Base-by-base conservation (phyloP, 768 basidiomycete species). In the Russula dissimulans region DNA sequence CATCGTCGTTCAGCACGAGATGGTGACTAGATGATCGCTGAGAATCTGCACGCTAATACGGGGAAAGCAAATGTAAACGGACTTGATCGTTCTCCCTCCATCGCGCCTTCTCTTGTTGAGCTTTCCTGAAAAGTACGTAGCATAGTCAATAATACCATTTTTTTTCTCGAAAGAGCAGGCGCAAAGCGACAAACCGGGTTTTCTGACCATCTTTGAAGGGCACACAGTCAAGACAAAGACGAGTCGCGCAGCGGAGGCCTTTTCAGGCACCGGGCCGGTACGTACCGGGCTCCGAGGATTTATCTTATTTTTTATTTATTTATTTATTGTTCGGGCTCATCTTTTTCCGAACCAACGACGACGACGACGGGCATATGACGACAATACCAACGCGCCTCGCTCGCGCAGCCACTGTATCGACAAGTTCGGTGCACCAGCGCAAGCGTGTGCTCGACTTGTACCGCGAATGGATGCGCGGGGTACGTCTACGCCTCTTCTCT, bases 341-440 rank as follows among this genome's bases (percentile, higher is more conserved):
- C 22, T 26, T 26, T 26, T 26, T 26, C 22, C 22, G 22, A 26
- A 1, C 22, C 32, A 3, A 2, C 47, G 32, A 43, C 46, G 38
- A 32, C 50, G 34, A 46, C 56, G 29, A 53, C 42, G 39, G 9
- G 34, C 18, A 65, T 36, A 87, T 88, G 84, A 81, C 85, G 4
- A 97, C 91, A 51, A 97, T 97, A 71, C 95, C 95, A 17, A 73
- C 93, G 44, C 85, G 95, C 42, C 82, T 99, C 9, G 90, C 95
- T 17, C 84, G 82, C 63, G 69, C 82, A 5, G 80, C 88, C 4
- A 76, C 79, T 41, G 72, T 79, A n/a, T 91, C 90, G 0, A 69
- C 74, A 22, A 77, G 69, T 77, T 6, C 72, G 75, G n/a, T 83
- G 89, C 50, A 66, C n/a, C 85, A 90, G 6, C 82, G 87, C 34